These are phyloP conservation scores for Fusarium falciforme DNA, from an alignment of 2,329 filamentous ascomycete genomes.

Conservation along the genomic window DNA sequence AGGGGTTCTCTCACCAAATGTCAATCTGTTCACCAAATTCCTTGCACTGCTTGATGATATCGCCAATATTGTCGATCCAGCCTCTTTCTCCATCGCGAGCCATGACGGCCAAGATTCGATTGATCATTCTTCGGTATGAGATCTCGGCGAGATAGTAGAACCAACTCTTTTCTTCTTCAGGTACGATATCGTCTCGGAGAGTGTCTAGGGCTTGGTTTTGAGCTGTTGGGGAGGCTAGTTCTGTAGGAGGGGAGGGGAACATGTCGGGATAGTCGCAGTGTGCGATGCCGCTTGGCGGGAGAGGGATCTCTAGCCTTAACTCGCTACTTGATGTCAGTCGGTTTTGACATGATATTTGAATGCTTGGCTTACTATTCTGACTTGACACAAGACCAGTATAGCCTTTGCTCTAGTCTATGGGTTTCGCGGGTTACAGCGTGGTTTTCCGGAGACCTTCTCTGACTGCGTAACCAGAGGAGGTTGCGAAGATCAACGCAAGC, in stretches of 20 bases:
- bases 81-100: conserved; percentile 18
- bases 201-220: not conserved
- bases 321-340: not conserved
- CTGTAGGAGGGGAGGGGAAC: conserved; percentile 42
- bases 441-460: not conserved
- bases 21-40: not conserved
- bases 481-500: conserved; percentile 43
- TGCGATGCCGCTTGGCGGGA: conserved; percentile 51
- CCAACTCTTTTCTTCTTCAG: conserved; percentile 51
- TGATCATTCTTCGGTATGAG: conserved; percentile 54
- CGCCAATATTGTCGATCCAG: not conserved
- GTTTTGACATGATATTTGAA: not conserved
- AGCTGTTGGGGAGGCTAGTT: not conserved
- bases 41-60: not conserved
- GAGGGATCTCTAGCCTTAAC: conserved; percentile 49
- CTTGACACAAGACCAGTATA: not conserved
- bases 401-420: not conserved
- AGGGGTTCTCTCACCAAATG: not conserved
- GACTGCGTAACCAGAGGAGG: conserved; percentile 48
- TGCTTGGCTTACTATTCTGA: not conserved
- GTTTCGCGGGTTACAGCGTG: not conserved
- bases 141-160: conserved; percentile 59
- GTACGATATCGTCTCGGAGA: not conserved
- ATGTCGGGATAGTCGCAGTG: conserved; percentile 49
- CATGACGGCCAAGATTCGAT: conserved; percentile 51